Evolutionary conservation across 345 rosid genomes (phyloP).

Genomic region (Cardamine chenopodiifolia): DNA sequence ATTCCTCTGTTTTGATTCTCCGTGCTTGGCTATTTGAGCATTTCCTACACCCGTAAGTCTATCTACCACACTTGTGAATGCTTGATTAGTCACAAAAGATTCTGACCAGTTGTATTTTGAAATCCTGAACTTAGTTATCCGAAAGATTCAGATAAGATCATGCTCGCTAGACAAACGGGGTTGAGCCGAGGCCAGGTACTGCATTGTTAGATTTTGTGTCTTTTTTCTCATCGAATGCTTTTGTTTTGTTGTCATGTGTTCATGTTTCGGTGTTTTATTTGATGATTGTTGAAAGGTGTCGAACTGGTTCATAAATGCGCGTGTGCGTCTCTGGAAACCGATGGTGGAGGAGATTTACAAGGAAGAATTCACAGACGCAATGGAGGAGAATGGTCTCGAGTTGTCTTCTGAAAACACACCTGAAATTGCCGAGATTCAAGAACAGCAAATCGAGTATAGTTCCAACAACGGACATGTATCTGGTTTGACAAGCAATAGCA

Average conservation of each 20-base stretch:
- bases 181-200: conserved; percentile 96
- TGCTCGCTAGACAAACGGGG: conserved; percentile 98
- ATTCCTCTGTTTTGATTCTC: conserved; percentile 83
- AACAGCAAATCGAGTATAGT: conserved; percentile 44
- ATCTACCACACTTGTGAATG: not conserved
- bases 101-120: not conserved
- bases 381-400: conserved; percentile 64
- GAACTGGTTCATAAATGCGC: conserved; percentile 97
- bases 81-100: not conserved
- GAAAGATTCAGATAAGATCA: conserved; percentile 94
- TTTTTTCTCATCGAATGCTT: not conserved
- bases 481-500: conserved; percentile 43
- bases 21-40: conserved; percentile 99
- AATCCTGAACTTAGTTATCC: conserved; percentile 62
- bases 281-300: conserved; percentile 61
- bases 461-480: conserved; percentile 45
- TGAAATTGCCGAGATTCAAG: conserved; percentile 52
- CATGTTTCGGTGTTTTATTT: not conserved
- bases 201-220: not conserved
- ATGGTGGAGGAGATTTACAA: conserved; percentile 99
- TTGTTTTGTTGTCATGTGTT: not conserved
- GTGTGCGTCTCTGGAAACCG: conserved; percentile 99
- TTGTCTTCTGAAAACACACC: conserved; percentile 70
- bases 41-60: conserved; percentile 92
- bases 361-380: conserved; percentile 76